A percentile compares a stretch with the other conserved stretches of the same genome.
Conservation (phyloP, 2,329 filamentous ascomycete genomes). For the Aspergillus fructus region DNA sequence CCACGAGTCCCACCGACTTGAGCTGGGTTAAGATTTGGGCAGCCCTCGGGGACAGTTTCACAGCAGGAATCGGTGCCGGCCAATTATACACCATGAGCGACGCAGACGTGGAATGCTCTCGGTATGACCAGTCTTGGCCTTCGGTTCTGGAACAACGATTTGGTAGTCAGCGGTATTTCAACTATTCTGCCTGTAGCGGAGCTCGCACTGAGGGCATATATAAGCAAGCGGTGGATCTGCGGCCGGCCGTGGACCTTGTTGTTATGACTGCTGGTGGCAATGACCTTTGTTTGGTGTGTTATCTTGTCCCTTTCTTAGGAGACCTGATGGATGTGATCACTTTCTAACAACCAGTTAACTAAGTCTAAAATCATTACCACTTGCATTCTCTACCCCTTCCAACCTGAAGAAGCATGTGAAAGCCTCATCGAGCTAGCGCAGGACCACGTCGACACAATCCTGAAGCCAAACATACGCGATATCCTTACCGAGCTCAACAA, state of each 20-base stretch:
- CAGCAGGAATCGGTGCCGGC: slow-evolving; percentile 37
- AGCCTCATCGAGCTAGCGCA: not conserved
- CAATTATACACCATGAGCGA: slow-evolving; percentile 19
- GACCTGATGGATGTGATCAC: too few species aligned
- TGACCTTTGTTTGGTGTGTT: slow-evolving; percentile 35
- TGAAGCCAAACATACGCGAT: slow-evolving; percentile 1
- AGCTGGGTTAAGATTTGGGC: slow-evolving; percentile 33
- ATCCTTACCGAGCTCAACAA: slow-evolving; percentile 1
- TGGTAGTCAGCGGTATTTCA: not conserved
- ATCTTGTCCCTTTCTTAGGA: not conserved
- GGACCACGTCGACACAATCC: not conserved
- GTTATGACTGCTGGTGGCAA: slow-evolving; percentile 41
- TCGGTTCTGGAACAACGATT: not conserved
- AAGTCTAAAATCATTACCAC: slow-evolving; percentile 16
- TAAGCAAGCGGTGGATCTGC: slow-evolving; percentile 20
- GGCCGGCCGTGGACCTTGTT: slow-evolving; percentile 36
- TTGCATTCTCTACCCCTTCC: slow-evolving; percentile 20
- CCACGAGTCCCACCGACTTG: slow-evolving; percentile 10
- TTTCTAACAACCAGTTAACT: not conserved
- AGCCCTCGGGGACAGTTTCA: slow-evolving; percentile 42
- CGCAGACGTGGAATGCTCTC: slow-evolving; percentile 26
- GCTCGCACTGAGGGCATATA: slow-evolving; percentile 1
- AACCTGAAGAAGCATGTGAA: slow-evolving; percentile 13
- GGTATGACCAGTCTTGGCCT: slow-evolving; percentile 12
- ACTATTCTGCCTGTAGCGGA: slow-evolving; percentile 11